phyloP scores from a whole-genome alignment of 2,329 filamentous ascomycete species.

The Epichloe uncinata region DNA sequence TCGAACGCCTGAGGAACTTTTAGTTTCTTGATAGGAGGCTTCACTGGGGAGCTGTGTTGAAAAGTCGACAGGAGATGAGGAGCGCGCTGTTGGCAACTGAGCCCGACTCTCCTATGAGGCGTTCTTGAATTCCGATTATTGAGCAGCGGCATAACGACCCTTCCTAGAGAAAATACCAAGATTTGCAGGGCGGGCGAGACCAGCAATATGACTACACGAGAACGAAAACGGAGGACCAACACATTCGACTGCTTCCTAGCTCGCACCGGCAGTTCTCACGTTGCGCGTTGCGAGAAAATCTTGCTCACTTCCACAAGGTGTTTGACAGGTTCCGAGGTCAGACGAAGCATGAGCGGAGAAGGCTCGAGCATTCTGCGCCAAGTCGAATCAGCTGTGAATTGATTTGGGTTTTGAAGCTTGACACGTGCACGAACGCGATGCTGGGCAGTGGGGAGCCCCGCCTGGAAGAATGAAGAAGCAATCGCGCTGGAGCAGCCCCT shows the following conservation, averaged over 20 bases:
- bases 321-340: not conserved
- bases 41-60: not conserved
- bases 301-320: not conserved
- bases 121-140: constrained; percentile 1
- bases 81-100: constrained; percentile 10
- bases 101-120: constrained; percentile 8
- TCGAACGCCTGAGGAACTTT: constrained; percentile 8
- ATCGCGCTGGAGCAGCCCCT: not conserved
- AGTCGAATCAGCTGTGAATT: not conserved
- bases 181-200: not conserved
- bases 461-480: not conserved
- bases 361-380: not conserved
- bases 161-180: not conserved
- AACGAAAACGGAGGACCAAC: not conserved
- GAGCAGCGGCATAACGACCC: constrained; percentile 3
- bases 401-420: no score
- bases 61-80: constrained; percentile 8
- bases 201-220: not conserved
- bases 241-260: not conserved
- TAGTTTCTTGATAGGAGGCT: constrained; percentile 3
- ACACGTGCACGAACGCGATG: not conserved
- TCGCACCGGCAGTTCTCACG: not conserved
- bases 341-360: not conserved
- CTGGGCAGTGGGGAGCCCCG: not conserved
- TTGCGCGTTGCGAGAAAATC: no score